These are phyloP conservation scores for Gillenia trifoliata DNA, from an alignment of 306 rosid species.

Conservation along the genomic window DNA sequence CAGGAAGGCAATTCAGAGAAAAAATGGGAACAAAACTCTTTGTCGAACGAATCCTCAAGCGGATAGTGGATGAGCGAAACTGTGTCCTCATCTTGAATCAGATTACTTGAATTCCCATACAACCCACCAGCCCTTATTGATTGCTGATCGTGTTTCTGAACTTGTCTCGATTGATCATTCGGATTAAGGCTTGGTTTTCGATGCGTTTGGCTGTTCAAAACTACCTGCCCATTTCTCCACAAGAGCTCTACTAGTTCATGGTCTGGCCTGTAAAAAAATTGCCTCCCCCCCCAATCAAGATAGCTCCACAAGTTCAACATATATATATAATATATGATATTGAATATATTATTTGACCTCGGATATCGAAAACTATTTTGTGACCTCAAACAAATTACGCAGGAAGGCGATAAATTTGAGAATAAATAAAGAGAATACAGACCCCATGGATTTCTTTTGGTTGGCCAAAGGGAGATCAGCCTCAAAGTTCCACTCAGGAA, in stretches of 20 bases:
- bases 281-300: conserved; percentile 15
- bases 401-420: background rate
- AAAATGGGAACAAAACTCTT: conserved; percentile 48
- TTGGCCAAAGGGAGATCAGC: conserved; percentile 35
- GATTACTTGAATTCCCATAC: conserved; percentile 38
- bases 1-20: conserved; percentile 47
- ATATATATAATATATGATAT: background rate
- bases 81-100: conserved; percentile 59
- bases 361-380: no score
- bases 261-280: conserved; percentile 51
- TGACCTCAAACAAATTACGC: no score
- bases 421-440: conserved; percentile 24
- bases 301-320: conserved; percentile 17
- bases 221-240: conserved; percentile 87
- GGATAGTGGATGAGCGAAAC: conserved; percentile 64
- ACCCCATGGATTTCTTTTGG: conserved; percentile 63
- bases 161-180: conserved; percentile 37
- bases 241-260: conserved; percentile 70
- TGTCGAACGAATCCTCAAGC: conserved; percentile 58
- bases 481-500: conserved; percentile 65
- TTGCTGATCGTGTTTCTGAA: conserved; percentile 49
- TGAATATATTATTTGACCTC: no score
- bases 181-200: conserved; percentile 33
- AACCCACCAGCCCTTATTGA: conserved; percentile 28
- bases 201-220: conserved; percentile 56